Evolutionary conservation across 106 monocot species (phyloP).

Genomic region (Acorus calamus): DNA sequence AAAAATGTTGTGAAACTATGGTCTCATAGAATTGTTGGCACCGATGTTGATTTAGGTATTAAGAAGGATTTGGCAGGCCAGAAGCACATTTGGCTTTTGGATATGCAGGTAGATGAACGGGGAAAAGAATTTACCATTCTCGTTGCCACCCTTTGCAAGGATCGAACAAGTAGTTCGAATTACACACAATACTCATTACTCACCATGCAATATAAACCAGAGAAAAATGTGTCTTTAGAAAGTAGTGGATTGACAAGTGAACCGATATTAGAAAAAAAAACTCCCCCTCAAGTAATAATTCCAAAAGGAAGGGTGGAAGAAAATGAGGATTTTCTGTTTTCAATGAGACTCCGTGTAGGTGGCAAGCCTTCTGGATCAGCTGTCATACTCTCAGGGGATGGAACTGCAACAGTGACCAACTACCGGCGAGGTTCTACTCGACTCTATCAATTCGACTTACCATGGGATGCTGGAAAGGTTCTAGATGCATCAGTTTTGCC

Average conservation of each 20-base stretch:
- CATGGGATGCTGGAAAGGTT: slow-evolving; percentile 90
- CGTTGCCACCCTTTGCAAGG: slow-evolving; percentile 85
- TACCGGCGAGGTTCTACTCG: slow-evolving; percentile 64
- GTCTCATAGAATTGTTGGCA: slow-evolving; percentile 61
- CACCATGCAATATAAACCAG: slow-evolving; percentile 71
- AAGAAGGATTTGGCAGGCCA: slow-evolving; percentile 90
- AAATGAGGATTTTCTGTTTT: slow-evolving; percentile 53
- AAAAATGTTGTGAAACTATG: slow-evolving; percentile 45
- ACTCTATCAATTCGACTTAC: slow-evolving; percentile 95
- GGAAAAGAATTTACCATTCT: slow-evolving; percentile 79
- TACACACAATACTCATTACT: slow-evolving; percentile 93
- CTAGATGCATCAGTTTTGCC: slow-evolving; percentile 82
- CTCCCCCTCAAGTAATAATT: slow-evolving; percentile 79
- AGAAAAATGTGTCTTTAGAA: slow-evolving; percentile 19
- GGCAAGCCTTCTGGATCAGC: slow-evolving; percentile 90
- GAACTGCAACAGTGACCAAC: slow-evolving; percentile 81
- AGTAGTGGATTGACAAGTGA: slow-evolving; percentile 22
- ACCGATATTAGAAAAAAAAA: slow-evolving; percentile 67
- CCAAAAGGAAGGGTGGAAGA: slow-evolving; percentile 83
- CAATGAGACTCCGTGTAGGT: slow-evolving; percentile 69
- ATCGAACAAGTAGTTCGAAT: slow-evolving; percentile 72
- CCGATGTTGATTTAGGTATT: slow-evolving; percentile 65
- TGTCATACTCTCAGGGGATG: slow-evolving; percentile 76
- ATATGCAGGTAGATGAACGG: slow-evolving; percentile 74
- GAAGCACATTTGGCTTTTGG: slow-evolving; percentile 90